These are phyloP conservation scores for Tolypocladium paradoxum DNA, from an alignment of 2,329 filamentous ascomycete genomes.

Conservation along the genomic window DNA sequence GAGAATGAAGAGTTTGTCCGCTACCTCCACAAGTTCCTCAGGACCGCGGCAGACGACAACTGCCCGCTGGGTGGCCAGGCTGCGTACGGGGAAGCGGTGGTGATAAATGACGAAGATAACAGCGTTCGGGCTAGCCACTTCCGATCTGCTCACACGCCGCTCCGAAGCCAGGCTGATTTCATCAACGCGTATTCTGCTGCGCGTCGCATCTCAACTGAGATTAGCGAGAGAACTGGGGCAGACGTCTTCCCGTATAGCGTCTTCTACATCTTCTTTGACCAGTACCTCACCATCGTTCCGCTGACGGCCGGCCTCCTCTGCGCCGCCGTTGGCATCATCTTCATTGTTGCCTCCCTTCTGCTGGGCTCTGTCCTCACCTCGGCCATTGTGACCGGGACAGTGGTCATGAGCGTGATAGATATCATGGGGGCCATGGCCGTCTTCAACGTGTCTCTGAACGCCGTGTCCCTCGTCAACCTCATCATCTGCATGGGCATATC, in stretches of 20 bases:
- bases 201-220: constrained; percentile 71
- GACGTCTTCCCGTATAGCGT: constrained; percentile 94
- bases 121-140: constrained; percentile 81
- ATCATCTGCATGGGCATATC: constrained; percentile 95
- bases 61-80: constrained; percentile 86
- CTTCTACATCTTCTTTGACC: constrained; percentile 99
- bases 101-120: constrained; percentile 56
- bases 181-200: constrained; percentile 85
- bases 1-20: constrained; percentile 82
- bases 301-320: constrained; percentile 72
- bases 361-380: constrained; percentile 78
- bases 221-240: constrained; percentile 59
- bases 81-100: constrained; percentile 74
- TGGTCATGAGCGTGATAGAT: constrained; percentile 87
- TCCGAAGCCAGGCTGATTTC: constrained; percentile 84
- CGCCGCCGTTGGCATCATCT: constrained; percentile 75
- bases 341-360: constrained; percentile 66
- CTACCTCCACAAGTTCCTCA: constrained; percentile 76
- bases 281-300: constrained; percentile 76
- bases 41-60: constrained; percentile 65
- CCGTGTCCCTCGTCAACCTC: constrained; percentile 88
- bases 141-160: constrained; percentile 76
- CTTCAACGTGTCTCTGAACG: constrained; percentile 81
- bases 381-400: constrained; percentile 71
- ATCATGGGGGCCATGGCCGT: constrained; percentile 94